Evolutionary conservation across 805 yeast species (phyloP).

Genomic region (Candida boleticola): DNA sequence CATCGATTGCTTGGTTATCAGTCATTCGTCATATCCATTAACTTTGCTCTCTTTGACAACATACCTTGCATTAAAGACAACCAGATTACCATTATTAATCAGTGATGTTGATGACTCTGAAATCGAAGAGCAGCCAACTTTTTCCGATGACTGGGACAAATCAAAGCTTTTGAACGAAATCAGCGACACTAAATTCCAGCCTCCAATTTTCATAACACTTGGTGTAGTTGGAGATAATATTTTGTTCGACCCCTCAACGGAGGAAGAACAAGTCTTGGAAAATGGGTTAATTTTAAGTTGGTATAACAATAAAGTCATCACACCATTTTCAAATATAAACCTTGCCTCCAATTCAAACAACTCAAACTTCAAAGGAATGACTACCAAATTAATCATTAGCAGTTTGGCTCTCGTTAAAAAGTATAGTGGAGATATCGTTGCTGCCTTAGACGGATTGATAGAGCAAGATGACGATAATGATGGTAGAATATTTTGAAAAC

Average conservation of each 20-base stretch:
- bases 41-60: conserved; percentile 76
- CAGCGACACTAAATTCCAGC: conserved; percentile 40
- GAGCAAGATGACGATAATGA: conserved; percentile 37
- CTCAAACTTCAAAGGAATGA: conserved; percentile 54
- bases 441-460: conserved; percentile 52
- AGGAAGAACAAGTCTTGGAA: conserved; percentile 85
- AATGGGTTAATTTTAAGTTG: conserved; percentile 77
- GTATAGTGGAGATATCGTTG: conserved; percentile 61
- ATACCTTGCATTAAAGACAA: conserved; percentile 77
- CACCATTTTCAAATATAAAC: conserved; percentile 73
- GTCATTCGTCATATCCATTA: conserved; percentile 77
- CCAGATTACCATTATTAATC: conserved; percentile 68
- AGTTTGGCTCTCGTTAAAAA: conserved; percentile 58
- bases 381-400: conserved; percentile 44
- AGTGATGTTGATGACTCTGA: conserved; percentile 70
- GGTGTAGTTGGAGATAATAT: conserved; percentile 72
- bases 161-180: conserved; percentile 44
- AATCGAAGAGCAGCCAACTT: conserved; percentile 86
- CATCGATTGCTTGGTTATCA: conserved; percentile 77
- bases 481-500: conserved; percentile 21
- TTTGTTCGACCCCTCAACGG: conserved; percentile 81
- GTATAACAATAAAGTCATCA: conserved; percentile 60
- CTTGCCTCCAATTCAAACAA: conserved; percentile 50
- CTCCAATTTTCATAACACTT: conserved; percentile 74
- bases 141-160: conserved; percentile 82